A percentile compares a stretch with the other conserved stretches of the same genome.
Evolutionary conservation across 345 rosid genomes (phyloP).

Genomic region (Gossypium australe): DNA sequence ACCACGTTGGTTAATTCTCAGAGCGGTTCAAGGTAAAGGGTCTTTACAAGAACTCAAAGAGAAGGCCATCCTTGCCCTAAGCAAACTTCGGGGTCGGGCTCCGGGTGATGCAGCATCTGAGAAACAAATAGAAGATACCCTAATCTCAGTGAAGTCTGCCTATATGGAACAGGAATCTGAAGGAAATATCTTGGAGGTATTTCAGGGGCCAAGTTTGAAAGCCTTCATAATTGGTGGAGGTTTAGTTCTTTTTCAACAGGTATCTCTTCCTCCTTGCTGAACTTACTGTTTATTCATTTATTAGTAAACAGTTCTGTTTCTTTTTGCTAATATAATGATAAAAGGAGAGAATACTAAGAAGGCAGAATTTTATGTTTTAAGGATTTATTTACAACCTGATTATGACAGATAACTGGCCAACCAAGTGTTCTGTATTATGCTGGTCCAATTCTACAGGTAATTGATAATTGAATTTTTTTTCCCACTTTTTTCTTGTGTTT

Average conservation of each 20-base stretch:
- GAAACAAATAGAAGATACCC: conserved; percentile 67
- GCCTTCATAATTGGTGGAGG: conserved; percentile 93
- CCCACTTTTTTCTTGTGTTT: neutral
- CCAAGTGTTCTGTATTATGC: conserved; percentile 97
- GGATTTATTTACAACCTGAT: conserved; percentile 17
- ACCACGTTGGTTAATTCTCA: conserved; percentile 96
- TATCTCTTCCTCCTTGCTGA: conserved; percentile 21
- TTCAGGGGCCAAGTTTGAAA: conserved; percentile 86
- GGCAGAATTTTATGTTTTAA: conserved; percentile 8
- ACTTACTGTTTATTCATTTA: neutral
- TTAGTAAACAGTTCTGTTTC: neutral
- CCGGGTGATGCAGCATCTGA: conserved; percentile 63
- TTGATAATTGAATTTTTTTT: neutral
- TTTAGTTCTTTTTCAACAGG: conserved; percentile 97
- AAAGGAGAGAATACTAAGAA: neutral
- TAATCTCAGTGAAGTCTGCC: conserved; percentile 60
- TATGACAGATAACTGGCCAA: conserved; percentile 89
- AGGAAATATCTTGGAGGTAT: conserved; percentile 73
- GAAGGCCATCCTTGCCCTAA: conserved; percentile 63
- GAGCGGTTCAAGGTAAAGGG: conserved; percentile 81
- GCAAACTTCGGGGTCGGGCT: conserved; percentile 81
- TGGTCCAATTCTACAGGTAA: conserved; percentile 93
- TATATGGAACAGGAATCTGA: conserved; percentile 54
- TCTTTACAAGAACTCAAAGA: conserved; percentile 66
- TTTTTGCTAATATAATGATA: neutral